Conservation (phyloP, 768 basidiomycete genomes). For the Hericium coralloides region DNA sequence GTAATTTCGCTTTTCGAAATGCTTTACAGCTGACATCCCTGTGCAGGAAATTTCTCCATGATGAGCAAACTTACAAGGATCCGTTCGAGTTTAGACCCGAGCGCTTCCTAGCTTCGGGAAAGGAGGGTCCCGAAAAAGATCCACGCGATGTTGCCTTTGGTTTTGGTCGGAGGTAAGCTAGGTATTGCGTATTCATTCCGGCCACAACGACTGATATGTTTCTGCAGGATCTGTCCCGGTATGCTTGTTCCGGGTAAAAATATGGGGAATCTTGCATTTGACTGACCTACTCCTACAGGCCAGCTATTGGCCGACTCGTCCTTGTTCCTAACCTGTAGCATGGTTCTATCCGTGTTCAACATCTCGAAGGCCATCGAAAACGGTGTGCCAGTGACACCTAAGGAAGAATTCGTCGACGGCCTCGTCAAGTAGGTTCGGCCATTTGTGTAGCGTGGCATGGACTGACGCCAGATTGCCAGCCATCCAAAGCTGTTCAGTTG, state of each 20-base stretch:
- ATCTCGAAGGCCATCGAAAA: too few relatives aligned
- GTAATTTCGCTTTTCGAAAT: not conserved
- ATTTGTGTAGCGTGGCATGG: too few relatives aligned
- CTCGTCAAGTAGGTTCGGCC: not conserved
- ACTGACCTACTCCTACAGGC: not conserved
- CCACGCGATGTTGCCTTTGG: slow-evolving; percentile 17
- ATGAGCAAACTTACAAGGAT: slow-evolving; percentile 19
- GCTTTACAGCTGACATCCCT: not conserved
- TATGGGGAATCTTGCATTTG: not conserved
- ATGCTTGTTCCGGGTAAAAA: not conserved
- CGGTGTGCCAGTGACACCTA: too few relatives aligned
- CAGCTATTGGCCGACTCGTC: too few relatives aligned
- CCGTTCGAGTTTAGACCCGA: slow-evolving; percentile 22
- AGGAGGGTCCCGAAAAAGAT: slow-evolving; percentile 14
- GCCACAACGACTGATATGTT: not conserved
- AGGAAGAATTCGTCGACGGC: not conserved
- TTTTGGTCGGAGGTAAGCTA: slow-evolving; percentile 18
- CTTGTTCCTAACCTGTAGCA: too few relatives aligned
- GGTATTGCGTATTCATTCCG: not conserved
- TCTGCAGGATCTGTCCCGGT: not conserved
- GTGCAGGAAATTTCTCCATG: slow-evolving; percentile 21
- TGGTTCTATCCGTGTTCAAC: too few relatives aligned
- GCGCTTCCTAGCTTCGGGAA: slow-evolving; percentile 17
- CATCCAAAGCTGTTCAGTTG: too few relatives aligned
- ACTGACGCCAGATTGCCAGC: too few relatives aligned